A percentile compares a stretch with the other conserved stretches of the same genome.
Evolutionary conservation across 2,329 filamentous ascomycete genomes (phyloP).

Genomic region (Furcasterigmium sp.): DNA sequence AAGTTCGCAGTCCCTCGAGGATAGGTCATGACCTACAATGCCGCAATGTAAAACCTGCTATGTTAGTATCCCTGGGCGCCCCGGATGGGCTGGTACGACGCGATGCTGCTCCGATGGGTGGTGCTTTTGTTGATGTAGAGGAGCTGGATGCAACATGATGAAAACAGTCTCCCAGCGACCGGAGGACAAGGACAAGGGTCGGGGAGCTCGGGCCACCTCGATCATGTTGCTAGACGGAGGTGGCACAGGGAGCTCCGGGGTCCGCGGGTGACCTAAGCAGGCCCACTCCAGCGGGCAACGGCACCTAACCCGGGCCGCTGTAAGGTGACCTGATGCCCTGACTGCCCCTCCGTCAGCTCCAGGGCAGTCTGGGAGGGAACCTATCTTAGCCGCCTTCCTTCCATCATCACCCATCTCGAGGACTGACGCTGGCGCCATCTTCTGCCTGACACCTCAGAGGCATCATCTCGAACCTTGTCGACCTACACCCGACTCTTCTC

Average conservation of each 20-base stretch:
- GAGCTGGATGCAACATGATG: slow-evolving; percentile 7
- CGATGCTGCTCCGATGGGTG: slow-evolving; percentile 2
- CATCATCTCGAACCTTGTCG: not conserved
- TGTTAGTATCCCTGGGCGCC: slow-evolving; percentile 2
- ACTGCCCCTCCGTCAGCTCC: too few species aligned
- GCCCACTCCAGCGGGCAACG: too few species aligned
- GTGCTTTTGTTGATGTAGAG: slow-evolving; percentile 14
- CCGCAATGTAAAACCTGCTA: not conserved
- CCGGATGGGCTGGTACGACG: not conserved
- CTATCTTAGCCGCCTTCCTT: too few species aligned
- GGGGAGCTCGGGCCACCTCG: not conserved
- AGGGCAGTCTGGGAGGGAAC: too few species aligned
- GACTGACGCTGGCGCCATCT: not conserved
- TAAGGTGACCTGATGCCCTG: not conserved
- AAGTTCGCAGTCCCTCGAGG: too few species aligned
- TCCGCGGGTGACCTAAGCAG: too few species aligned
- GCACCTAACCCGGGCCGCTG: too few species aligned
- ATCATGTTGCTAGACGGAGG: too few species aligned
- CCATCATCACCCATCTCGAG: not conserved
- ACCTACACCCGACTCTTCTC: not conserved
- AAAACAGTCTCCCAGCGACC: slow-evolving; percentile 4
- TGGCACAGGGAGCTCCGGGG: too few species aligned
- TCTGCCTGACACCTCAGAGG: not conserved
- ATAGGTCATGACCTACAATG: not conserved
- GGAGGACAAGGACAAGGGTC: not conserved